A percentile compares a stretch with the other conserved stretches of the same genome.
These are phyloP conservation scores for Globomyces sp. DNA, from an alignment of 371 early-diverging fungal species.

Conservation along the genomic window DNA sequence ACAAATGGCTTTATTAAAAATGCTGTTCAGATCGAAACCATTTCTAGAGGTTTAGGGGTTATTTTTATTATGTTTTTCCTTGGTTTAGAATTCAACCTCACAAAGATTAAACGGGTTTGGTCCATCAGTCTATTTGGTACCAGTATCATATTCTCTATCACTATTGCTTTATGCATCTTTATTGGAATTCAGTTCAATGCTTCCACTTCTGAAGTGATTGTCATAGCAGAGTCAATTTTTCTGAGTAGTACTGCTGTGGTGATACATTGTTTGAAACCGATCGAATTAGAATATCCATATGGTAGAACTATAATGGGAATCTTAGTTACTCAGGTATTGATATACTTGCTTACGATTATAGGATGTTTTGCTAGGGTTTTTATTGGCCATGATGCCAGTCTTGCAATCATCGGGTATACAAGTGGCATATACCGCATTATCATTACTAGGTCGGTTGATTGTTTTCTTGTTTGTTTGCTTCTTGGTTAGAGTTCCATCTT, in stretches of 20 bases:
- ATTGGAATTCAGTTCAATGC: slow-evolving; percentile 44
- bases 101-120: slow-evolving; percentile 58
- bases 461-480: slow-evolving; percentile 46
- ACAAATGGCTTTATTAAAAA: slow-evolving; percentile 51
- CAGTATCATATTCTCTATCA: slow-evolving; percentile 45
- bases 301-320: slow-evolving; percentile 26
- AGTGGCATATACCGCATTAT: slow-evolving; percentile 41
- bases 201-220: slow-evolving; percentile 47
- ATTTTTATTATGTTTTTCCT: slow-evolving; percentile 59
- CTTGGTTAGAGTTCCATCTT: slow-evolving; percentile 30
- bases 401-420: slow-evolving; percentile 47
- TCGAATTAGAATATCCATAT: slow-evolving; percentile 19
- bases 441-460: slow-evolving; percentile 37
- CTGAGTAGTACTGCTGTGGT: slow-evolving; percentile 54
- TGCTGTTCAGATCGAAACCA: slow-evolving; percentile 45
- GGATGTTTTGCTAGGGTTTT: slow-evolving; percentile 60
- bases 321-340: slow-evolving; percentile 45
- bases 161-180: slow-evolving; percentile 41
- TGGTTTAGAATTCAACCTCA: slow-evolving; percentile 60
- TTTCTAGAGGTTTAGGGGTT: slow-evolving; percentile 53
- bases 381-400: slow-evolving; percentile 62
- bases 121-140: slow-evolving; percentile 52
- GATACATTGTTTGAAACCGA: slow-evolving; percentile 11
- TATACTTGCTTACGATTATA: no score
- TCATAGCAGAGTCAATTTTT: slow-evolving; percentile 57